A percentile compares a stretch with the other conserved stretches of the same genome.
Conservation (phyloP, 495 filamentous ascomycete species). For the Hypomontagnella monticulosa region DNA sequence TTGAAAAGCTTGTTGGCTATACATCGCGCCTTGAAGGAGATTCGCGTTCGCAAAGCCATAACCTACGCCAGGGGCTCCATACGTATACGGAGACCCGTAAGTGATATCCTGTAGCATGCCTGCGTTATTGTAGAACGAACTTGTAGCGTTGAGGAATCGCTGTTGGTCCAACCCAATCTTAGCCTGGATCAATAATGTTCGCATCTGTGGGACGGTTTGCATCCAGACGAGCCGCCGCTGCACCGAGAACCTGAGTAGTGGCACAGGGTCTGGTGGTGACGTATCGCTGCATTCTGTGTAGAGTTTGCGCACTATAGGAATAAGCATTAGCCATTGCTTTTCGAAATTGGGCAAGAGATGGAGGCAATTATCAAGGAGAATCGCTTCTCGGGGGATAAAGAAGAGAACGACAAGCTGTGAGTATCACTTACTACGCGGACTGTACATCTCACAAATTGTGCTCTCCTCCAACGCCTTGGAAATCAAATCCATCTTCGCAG, state of each 20-base stretch:
- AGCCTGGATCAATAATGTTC: constrained; percentile 30
- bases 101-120: constrained; percentile 25
- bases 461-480: constrained; percentile 36
- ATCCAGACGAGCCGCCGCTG: constrained; percentile 36
- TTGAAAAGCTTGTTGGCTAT: constrained; percentile 24
- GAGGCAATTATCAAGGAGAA: no score
- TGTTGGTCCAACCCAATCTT: constrained; percentile 37
- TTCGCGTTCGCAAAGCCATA: constrained; percentile 36
- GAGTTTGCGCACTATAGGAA: constrained; percentile 36
- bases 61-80: constrained; percentile 31
- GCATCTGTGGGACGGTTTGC: constrained; percentile 39
- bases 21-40: constrained; percentile 31
- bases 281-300: constrained; percentile 45
- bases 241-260: constrained; percentile 29
- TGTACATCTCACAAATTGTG: constrained; percentile 51
- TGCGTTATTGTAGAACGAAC: constrained; percentile 8
- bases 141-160: constrained; percentile 19
- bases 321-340: no score
- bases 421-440: constrained; percentile 43
- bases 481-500: constrained; percentile 39
- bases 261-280: constrained; percentile 21
- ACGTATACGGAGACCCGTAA: constrained; percentile 21
- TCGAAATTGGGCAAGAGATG: no score
- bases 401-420: no score
- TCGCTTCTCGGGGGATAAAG: no score